A percentile compares a stretch with the other conserved stretches of the same genome.
Conservation (phyloP, 768 basidiomycete genomes). For the Agaricus subrufescens region DNA sequence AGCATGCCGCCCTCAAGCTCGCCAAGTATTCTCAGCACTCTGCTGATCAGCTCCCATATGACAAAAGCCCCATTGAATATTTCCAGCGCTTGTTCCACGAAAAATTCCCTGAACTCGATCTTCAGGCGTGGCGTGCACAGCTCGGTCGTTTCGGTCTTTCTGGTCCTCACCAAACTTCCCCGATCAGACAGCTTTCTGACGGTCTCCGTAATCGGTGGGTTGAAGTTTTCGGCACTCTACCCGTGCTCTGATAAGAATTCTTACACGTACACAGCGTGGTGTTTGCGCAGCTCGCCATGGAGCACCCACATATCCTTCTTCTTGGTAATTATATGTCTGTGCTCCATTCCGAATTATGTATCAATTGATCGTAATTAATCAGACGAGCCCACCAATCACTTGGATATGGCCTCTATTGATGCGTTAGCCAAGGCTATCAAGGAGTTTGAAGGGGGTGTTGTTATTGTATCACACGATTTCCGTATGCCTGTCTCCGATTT, state of each 20-base stretch:
- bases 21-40: conserved; percentile 99
- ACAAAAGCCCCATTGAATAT: conserved; percentile 88
- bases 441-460: conserved; percentile 95
- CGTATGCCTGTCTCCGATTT: conserved; percentile 46
- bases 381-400: conserved; percentile 96
- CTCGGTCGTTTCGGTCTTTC: conserved; percentile 95
- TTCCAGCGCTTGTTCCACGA: conserved; percentile 75
- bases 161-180: conserved; percentile 88
- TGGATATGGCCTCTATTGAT: conserved; percentile 98
- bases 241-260: not conserved
- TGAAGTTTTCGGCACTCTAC: conserved; percentile 15
- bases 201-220: conserved; percentile 88
- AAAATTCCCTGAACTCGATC: conserved; percentile 93
- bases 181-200: conserved; percentile 93
- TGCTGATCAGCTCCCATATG: conserved; percentile 96
- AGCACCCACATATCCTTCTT: conserved; percentile 92
- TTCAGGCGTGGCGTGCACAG: conserved; percentile 89
- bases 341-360: not conserved
- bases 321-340: conserved; percentile 46
- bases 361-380: conserved; percentile 7
- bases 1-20: conserved; percentile 87
- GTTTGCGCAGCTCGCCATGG: conserved; percentile 95
- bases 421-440: conserved; percentile 94
- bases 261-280: conserved; percentile 58
- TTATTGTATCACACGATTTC: conserved; percentile 99